Evolutionary conservation across 2,329 filamentous ascomycete species (phyloP), one percentile per base, ranked within the genome.

Genomic region (Thielaviopsis ethacetica): DNA sequence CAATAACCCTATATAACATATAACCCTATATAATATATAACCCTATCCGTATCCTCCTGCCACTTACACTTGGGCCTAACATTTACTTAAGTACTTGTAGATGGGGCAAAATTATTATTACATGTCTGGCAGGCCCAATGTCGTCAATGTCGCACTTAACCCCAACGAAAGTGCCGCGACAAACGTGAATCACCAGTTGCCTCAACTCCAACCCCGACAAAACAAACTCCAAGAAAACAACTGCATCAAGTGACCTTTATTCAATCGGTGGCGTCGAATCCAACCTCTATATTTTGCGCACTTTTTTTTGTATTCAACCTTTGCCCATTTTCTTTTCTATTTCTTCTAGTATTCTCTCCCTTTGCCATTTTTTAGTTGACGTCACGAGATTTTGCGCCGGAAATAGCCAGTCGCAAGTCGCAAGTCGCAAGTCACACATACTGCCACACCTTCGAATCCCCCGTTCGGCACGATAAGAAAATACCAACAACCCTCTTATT

Each of bases 111-210:
- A 49, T 5, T 49, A 49, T 49, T 49, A 3, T 3, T 49, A 49
- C 44, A 49, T 3, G 1, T 7, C 17, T 1, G 4, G 15, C 7
- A 44, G 17, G 5, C 38, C 17, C 9, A 12, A 44, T 44, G 6
- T 15, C 17, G 4, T 4, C 44, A 17, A 49, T 21, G 44, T 21
- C 44, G n/a, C 24, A 57, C 10, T 51, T 56, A 21, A 30, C 54
- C 58, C 58, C 54, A 57, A 59, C 58, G 47, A 52, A 19, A 17
- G 38, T 7, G 19, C 49, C 21, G 49, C 34, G 26, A 59, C 53
- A 53, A 49, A 49, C 21, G 49, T 56, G 58, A 57, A 56, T 49
- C 49, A 53, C 30, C 38, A 21, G 41, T 53, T 59, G n/a, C 27
- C 19, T 34, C 27, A 53, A 56, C 44, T 21, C 44, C 44, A 49